A percentile compares a stretch with the other conserved stretches of the same genome.
These are phyloP conservation scores for Eimeria brunetti DNA, from an alignment of 169 alveolate genomes.

Conservation along the genomic window DNA sequence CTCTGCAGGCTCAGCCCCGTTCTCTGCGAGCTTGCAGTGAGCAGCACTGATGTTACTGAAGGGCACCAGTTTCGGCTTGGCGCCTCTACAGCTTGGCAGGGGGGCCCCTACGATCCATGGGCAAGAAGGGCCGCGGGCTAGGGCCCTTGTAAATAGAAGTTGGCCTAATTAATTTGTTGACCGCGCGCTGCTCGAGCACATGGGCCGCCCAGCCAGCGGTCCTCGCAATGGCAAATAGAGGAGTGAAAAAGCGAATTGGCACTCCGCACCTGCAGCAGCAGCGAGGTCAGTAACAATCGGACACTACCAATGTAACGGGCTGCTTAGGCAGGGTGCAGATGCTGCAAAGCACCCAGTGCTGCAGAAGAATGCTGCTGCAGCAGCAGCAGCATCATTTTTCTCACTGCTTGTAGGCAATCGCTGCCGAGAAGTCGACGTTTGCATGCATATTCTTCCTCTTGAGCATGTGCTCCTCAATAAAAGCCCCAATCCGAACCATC, in stretches of 20 bases:
- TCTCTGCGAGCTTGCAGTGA: background rate
- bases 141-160: constrained; percentile 87
- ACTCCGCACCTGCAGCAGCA: constrained; percentile 82
- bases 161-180: constrained; percentile 87
- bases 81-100: constrained; percentile 20
- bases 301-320: background rate
- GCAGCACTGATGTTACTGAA: background rate
- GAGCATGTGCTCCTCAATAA: constrained; percentile 84
- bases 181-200: constrained; percentile 87
- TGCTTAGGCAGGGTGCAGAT: background rate
- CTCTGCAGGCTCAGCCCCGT: background rate
- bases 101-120: constrained; percentile 35
- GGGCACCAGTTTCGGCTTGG: background rate
- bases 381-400: constrained; percentile 70
- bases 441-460: constrained; percentile 88
- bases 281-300: background rate
- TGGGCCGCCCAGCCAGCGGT: constrained; percentile 91
- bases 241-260: constrained; percentile 88
- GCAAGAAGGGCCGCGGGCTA: constrained; percentile 25
- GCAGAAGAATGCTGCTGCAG: background rate
- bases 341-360: background rate
- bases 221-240: constrained; percentile 90
- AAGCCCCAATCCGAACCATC: constrained; percentile 83
- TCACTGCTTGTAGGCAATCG: constrained; percentile 87
- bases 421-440: constrained; percentile 90